Percentiles rank a stretch among this genome's conserved stretches.
phyloP scores from a whole-genome alignment of 2,329 filamentous ascomycete species.

The Dryadomyces quercivorus region DNA sequence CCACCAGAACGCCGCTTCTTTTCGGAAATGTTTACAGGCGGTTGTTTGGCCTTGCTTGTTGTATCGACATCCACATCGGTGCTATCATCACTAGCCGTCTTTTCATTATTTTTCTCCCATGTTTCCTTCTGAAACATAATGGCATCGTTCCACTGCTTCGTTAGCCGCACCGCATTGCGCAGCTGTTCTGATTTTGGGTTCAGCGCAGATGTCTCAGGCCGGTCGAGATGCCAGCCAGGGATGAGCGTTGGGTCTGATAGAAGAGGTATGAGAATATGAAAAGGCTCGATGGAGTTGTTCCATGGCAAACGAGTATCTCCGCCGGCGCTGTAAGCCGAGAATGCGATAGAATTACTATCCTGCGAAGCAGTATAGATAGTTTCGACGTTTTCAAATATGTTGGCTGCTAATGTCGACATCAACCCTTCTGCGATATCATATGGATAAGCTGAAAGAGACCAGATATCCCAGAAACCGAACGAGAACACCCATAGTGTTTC shows the following conservation, averaged over 20 bases:
- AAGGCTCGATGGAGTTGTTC: constrained; percentile 20
- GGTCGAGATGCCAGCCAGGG: constrained; percentile 36
- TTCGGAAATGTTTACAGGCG: neutral
- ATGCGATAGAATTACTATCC: constrained; percentile 29
- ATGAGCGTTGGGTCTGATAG: constrained; percentile 41
- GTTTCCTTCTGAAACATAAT: constrained; percentile 26
- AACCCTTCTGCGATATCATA: constrained; percentile 22
- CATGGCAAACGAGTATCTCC: constrained; percentile 13
- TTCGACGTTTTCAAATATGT: constrained; percentile 34
- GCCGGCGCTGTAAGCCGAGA: constrained; percentile 24
- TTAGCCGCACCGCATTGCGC: constrained; percentile 40
- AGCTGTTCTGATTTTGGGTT: constrained; percentile 38
- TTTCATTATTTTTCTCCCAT: constrained; percentile 28
- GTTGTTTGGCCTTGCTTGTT: neutral
- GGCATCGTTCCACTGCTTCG: constrained; percentile 34
- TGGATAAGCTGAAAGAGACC: constrained; percentile 36
- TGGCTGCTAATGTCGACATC: constrained; percentile 23
- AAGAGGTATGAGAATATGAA: constrained; percentile 38
- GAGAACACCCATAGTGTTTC: constrained; percentile 41
- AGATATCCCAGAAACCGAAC: constrained; percentile 43
- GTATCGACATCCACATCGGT: neutral
- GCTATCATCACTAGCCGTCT: neutral
- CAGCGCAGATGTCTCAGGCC: constrained; percentile 28
- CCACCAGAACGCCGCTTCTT: neutral
- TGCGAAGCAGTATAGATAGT: constrained; percentile 31